phyloP scores from a whole-genome alignment of 805 yeast species.

The Nadsonia fulvescens region DNA sequence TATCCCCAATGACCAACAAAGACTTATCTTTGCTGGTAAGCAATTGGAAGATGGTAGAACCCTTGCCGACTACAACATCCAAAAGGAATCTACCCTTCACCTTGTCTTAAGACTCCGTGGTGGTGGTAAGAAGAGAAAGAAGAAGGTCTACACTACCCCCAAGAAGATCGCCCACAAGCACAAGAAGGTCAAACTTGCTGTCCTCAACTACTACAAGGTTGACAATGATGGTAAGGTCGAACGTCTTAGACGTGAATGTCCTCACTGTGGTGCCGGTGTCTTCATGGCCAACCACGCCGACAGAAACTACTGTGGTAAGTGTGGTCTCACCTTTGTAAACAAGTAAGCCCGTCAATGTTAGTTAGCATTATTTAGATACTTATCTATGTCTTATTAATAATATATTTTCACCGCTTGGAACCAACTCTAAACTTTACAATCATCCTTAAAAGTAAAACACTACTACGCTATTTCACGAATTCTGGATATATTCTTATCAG shows the following conservation, averaged over 20 bases:
- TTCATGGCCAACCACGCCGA: slow-evolving; percentile 98
- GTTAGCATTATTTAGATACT: slow-evolving; percentile 3
- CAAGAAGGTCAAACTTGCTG: slow-evolving; percentile 98
- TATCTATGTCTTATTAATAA: neutral
- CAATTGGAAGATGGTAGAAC: slow-evolving; percentile 91
- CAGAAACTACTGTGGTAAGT: slow-evolving; percentile 99
- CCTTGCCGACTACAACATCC: slow-evolving; percentile 92
- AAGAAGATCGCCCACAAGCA: slow-evolving; percentile 99
- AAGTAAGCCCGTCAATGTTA: no score
- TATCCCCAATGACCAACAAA: slow-evolving; percentile 95
- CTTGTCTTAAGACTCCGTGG: slow-evolving; percentile 96
- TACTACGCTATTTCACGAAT: no score
- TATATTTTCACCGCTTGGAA: no score
- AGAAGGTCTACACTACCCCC: slow-evolving; percentile 99
- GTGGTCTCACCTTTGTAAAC: slow-evolving; percentile 81
- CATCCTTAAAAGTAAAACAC: no score
- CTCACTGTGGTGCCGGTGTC: slow-evolving; percentile 96
- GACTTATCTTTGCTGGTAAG: slow-evolving; percentile 94
- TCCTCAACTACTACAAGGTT: slow-evolving; percentile 97
- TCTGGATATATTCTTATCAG: no score
- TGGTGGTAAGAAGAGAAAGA: slow-evolving; percentile 99
- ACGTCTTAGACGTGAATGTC: slow-evolving; percentile 98
- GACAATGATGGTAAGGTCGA: slow-evolving; percentile 96
- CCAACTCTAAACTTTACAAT: no score
- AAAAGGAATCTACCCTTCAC: slow-evolving; percentile 92